A percentile compares a stretch with the other conserved stretches of the same genome.
Evolutionary conservation across 352 stramenopile species (phyloP).

Genomic region (Phytophthora palmivora): DNA sequence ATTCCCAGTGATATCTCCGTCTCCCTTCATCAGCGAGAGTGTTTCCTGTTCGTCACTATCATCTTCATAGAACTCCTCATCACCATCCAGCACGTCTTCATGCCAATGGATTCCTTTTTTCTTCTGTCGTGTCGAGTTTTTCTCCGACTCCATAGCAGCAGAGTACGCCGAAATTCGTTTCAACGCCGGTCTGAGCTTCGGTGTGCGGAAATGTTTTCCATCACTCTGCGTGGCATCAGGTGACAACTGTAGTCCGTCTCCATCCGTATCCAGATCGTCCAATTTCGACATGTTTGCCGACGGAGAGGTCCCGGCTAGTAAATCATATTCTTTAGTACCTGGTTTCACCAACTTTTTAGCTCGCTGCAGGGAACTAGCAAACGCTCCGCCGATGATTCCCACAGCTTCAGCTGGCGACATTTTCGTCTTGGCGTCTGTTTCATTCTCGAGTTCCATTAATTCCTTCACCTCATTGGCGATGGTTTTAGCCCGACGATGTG

Average conservation of each 20-base stretch:
- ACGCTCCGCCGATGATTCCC: constrained; percentile 64
- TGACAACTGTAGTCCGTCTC: constrained; percentile 84
- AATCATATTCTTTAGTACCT: constrained; percentile 74
- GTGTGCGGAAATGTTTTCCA: constrained; percentile 66
- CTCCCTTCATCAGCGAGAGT: constrained; percentile 56
- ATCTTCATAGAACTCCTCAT: constrained; percentile 83
- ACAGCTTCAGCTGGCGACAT: constrained; percentile 70
- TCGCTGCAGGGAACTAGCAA: constrained; percentile 63
- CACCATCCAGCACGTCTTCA: constrained; percentile 76
- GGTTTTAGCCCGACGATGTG: constrained; percentile 73
- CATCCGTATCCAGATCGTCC: constrained; percentile 81
- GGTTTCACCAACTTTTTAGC: constrained; percentile 68
- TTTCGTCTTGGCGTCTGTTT: constrained; percentile 39
- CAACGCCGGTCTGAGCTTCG: constrained; percentile 60
- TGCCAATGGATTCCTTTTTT: constrained; percentile 77
- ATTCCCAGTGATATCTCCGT: constrained; percentile 31
- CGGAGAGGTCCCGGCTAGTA: constrained; percentile 59
- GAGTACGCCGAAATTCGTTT: constrained; percentile 84
- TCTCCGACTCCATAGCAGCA: constrained; percentile 53
- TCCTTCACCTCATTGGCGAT: constrained; percentile 84
- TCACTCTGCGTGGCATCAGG: constrained; percentile 65
- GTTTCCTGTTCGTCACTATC: constrained; percentile 58
- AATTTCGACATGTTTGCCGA: constrained; percentile 56
- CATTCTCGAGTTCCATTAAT: constrained; percentile 57
- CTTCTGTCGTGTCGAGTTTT: constrained; percentile 34